phyloP scores from a whole-genome alignment of 2,329 filamentous ascomycete genomes.

The Dissoconium aciculare region DNA sequence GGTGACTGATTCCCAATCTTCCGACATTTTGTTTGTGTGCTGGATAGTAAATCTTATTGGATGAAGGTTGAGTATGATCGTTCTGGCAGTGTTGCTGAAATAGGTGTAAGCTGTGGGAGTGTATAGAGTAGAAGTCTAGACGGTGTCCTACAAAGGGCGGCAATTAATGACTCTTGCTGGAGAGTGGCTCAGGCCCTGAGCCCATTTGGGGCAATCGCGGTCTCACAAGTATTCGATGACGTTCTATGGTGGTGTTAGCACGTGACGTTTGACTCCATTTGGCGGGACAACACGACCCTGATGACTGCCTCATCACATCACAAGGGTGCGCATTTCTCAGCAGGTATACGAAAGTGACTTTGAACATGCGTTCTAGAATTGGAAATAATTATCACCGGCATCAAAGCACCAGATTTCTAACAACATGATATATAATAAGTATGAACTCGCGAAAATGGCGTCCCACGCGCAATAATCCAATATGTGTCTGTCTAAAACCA shows the following conservation, averaged over 20 bases:
- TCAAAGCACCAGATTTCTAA: too few relatives aligned
- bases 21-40: constrained; percentile 23
- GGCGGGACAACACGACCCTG: neutral
- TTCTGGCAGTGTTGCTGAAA: neutral
- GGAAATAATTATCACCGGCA: too few relatives aligned
- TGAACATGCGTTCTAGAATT: too few relatives aligned
- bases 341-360: too few relatives aligned
- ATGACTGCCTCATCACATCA: neutral
- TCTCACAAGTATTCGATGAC: constrained; percentile 1
- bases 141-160: too few relatives aligned
- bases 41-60: constrained; percentile 1
- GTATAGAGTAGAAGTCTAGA: too few relatives aligned
- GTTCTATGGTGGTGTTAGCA: neutral
- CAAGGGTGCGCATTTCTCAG: too few relatives aligned
- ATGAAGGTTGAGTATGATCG: neutral
- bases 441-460: too few relatives aligned
- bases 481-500: too few relatives aligned
- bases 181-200: too few relatives aligned
- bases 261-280: neutral
- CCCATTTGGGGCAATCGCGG: neutral
- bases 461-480: too few relatives aligned
- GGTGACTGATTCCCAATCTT: constrained; percentile 76
- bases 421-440: too few relatives aligned
- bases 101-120: neutral
- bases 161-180: neutral